Evolutionary conservation across 139 green algal genomes (phyloP), one percentile per base, ranked within the genome.

Genomic region (Monoraphidium neglectum): DNA sequence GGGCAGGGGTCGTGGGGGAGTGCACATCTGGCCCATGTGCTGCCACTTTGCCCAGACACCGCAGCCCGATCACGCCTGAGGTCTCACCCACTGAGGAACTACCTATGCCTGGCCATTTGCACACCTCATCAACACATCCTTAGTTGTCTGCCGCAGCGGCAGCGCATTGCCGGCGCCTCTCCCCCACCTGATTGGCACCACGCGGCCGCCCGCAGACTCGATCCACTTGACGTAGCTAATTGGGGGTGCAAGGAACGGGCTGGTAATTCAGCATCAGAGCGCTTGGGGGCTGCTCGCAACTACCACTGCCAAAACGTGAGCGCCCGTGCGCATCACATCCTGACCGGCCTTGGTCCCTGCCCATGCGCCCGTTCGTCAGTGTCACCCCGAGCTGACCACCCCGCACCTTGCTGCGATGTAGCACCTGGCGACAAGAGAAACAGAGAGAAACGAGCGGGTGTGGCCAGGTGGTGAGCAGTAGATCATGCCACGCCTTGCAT

Each of bases 171-270:
- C 32, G 61, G 3, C 28, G 61, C 61, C 24, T 18, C 4, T 36
- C 23, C 15, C 73, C n/a, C 16, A 79, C 73, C 63, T 83, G 49
- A 94, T 88, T 1, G 90, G 90, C 23, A 94, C 89, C 3, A 82
- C 87, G 12, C 90, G 74, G 5, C 72, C 90, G 47, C 90, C 90
- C 12, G 85, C 82, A 15, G 82, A 64, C 64, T 94, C 90, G 23
- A 94, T 81, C 90, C 89, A 94, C 72, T 94, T 94, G 0, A 92
- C 86, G 46, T 93, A 94, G 26, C 78, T 12, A 12, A 12, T 51
- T 8, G 43, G 43, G 43, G 43, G 43, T 51, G 43, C 8, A 8
- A 51, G 43, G 43, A 21, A 21, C 8, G 8, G 43, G 12, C 43
- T 8, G 8, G 8, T 12, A 12, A 51, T 51, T 12, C 43, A 51